These are phyloP conservation scores for Wallacemonas sp. DNA, from an alignment of 208 protist genomes.

Conservation along the genomic window DNA sequence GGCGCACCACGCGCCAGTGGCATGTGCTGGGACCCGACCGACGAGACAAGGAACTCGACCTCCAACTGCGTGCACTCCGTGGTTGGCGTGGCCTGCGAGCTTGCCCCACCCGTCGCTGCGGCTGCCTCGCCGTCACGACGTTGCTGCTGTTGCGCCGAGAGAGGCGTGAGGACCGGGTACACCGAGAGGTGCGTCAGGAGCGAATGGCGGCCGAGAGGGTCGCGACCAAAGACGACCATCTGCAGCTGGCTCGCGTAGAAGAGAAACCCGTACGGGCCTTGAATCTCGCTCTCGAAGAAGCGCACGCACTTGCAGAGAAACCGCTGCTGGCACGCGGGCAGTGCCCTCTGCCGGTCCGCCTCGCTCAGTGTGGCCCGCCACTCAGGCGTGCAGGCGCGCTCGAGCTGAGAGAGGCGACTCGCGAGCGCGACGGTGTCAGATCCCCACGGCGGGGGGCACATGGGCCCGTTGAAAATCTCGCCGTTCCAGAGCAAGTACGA, in stretches of 20 bases:
- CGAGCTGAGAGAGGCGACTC: slow-evolving; percentile 54
- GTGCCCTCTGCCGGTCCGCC: slow-evolving; percentile 13
- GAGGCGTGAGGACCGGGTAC: not conserved
- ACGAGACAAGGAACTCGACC: slow-evolving; percentile 74
- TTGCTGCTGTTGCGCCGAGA: not conserved
- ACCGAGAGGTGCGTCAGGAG: slow-evolving; percentile 64
- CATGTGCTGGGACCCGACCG: slow-evolving; percentile 61
- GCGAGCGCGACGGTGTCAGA: slow-evolving; percentile 77
- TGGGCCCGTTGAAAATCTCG: slow-evolving; percentile 77
- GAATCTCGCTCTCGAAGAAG: slow-evolving; percentile 69
- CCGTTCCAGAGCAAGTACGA: slow-evolving; percentile 86
- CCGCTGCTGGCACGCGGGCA: slow-evolving; percentile 37
- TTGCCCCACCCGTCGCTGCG: not conserved
- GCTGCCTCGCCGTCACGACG: too few species aligned
- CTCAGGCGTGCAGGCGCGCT: slow-evolving; percentile 35
- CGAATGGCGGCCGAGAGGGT: slow-evolving; percentile 86
- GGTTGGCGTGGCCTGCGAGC: not conserved
- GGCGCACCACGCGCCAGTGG: too few species aligned
- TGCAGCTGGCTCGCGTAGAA: slow-evolving; percentile 64
- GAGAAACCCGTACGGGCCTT: slow-evolving; percentile 87
- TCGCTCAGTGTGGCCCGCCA: not conserved
- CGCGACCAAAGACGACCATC: slow-evolving; percentile 85
- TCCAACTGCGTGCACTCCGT: slow-evolving; percentile 17
- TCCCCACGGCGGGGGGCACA: slow-evolving; percentile 61
- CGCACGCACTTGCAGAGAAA: slow-evolving; percentile 64